Evolutionary conservation across 495 filamentous ascomycete species (phyloP), one percentile per base, ranked within the genome.

Genomic region (Rhypophila decipiens): DNA sequence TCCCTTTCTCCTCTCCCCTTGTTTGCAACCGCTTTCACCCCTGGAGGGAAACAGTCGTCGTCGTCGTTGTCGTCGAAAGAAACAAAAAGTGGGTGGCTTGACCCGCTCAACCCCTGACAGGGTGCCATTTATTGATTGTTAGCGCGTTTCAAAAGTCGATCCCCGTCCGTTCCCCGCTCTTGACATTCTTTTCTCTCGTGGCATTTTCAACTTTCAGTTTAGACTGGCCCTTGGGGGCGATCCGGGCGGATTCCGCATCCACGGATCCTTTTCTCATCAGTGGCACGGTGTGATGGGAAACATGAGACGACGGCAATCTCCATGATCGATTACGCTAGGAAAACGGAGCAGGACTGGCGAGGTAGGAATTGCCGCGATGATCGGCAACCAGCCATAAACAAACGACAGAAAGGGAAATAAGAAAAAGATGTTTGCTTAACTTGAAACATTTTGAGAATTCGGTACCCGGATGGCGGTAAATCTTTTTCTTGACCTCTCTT

Each of bases 131-230:
- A 39, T 39, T 20, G 10, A 39, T 12, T n/a, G 37, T 17, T 39
- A 39, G 37, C 19, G 37, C 37, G 37, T 39, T 39, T 39, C 37
- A 39, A 18, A 39, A 36, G 33, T 17, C 33, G 33, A 12, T 36
- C 17, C 17, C 33, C 17, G 33, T 17, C 33, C 33, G 12, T 36
- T 17, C 33, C 33, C 17, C 33, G 33, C 33, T 17, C 33, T 36
- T 17, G 12, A 2, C 33, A 36, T 13, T n/a, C n/a, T n/a, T n/a
- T n/a, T n/a, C n/a, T n/a, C n/a, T n/a, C n/a, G n/a, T n/a, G n/a
- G n/a, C n/a, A n/a, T n/a, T n/a, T n/a, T n/a, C n/a, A n/a, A n/a
- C n/a, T n/a, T n/a, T n/a, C n/a, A n/a, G n/a, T n/a, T n/a, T n/a
- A n/a, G n/a, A n/a, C n/a, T n/a, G n/a, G n/a, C n/a, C n/a, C n/a